These are phyloP conservation scores for Euphorbia celastroides DNA, from an alignment of 441 rosid genomes.

Conservation along the genomic window DNA sequence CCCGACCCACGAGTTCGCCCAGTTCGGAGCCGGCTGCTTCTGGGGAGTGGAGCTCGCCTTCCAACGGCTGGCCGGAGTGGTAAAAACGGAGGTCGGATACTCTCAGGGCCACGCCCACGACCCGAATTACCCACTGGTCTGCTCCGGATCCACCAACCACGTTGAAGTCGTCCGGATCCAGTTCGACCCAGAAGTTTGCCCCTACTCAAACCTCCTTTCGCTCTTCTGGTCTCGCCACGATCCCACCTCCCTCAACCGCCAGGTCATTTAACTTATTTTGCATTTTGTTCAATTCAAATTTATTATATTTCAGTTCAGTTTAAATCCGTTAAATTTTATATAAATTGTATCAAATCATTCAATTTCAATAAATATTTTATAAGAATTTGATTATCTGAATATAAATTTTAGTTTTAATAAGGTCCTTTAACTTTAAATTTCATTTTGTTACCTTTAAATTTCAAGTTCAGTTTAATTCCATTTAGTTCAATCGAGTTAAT, in stretches of 20 bases:
- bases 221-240: conserved; percentile 79
- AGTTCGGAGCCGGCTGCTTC: conserved; percentile 90
- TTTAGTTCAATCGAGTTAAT: background rate
- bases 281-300: no score
- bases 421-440: no score
- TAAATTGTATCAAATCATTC: no score
- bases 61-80: conserved; percentile 64
- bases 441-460: no score
- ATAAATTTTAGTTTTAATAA: no score
- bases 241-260: conserved; percentile 81
- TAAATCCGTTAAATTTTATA: no score
- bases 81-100: conserved; percentile 75
- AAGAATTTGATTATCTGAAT: no score
- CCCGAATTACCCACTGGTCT: conserved; percentile 60
- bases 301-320: no score
- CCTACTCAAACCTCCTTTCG: conserved; percentile 58
- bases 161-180: conserved; percentile 78
- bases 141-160: conserved; percentile 60
- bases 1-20: conserved; percentile 48
- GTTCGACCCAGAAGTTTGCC: conserved; percentile 66
- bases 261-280: no score
- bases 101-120: conserved; percentile 49
- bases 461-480: conserved; percentile 37
- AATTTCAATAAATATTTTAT: no score
- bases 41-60: conserved; percentile 83